phyloP scores from a whole-genome alignment of 2,329 filamentous ascomycete genomes.

The Penicillium griseofulvum region DNA sequence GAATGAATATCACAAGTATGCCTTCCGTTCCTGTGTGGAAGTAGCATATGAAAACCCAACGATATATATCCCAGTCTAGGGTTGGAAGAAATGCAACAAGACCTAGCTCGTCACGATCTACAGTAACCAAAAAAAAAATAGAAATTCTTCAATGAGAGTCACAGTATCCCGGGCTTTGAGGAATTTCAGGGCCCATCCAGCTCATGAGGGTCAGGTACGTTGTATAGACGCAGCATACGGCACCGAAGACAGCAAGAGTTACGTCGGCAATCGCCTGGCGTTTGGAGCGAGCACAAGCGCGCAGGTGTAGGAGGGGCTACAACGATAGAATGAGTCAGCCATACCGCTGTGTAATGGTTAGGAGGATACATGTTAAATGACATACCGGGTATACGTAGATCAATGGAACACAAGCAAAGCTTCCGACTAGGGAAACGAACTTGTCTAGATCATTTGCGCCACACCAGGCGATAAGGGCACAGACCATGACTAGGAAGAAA shows the following conservation, averaged over 20 bases:
- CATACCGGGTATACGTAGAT: conserved; percentile 97
- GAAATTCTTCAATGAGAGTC: conserved; percentile 40
- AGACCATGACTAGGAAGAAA: conserved; percentile 86
- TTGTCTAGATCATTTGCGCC: conserved; percentile 94
- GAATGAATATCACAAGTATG: conserved; percentile 6
- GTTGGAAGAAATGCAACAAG: conserved; percentile 6
- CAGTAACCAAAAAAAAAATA: conserved; percentile 7
- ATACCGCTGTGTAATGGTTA: neutral
- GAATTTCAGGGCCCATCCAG: conserved; percentile 66
- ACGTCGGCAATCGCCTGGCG: conserved; percentile 72
- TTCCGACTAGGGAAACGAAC: conserved; percentile 93
- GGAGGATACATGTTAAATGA: conserved; percentile 23
- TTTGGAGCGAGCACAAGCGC: conserved; percentile 68
- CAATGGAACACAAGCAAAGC: conserved; percentile 94
- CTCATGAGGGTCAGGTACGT: conserved; percentile 81
- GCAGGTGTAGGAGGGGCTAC: conserved; percentile 86
- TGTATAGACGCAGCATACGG: conserved; percentile 87
- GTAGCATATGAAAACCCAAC: conserved; percentile 7
- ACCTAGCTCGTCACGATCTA: conserved; percentile 3
- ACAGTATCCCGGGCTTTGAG: conserved; percentile 62
- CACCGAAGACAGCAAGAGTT: conserved; percentile 73
- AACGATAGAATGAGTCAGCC: neutral
- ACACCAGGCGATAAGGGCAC: conserved; percentile 83
- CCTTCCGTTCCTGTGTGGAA: conserved; percentile 10
- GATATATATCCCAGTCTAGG: conserved; percentile 18